These are phyloP conservation scores for Pyrus betulifolia DNA, from an alignment of 306 rosid species.

Conservation along the genomic window DNA sequence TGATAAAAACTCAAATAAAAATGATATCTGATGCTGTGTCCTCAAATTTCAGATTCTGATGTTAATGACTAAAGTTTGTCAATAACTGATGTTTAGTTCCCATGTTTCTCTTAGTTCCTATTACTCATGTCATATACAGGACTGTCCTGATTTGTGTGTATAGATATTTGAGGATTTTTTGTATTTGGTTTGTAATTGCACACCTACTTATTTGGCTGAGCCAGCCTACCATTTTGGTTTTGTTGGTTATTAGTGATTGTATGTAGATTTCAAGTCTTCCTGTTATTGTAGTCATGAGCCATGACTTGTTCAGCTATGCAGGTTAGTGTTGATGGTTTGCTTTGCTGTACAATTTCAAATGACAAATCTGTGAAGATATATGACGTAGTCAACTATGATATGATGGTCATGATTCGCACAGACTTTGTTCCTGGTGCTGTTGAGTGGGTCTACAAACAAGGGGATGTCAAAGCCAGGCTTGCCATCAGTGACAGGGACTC, in stretches of 20 bases:
- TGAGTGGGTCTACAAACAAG: slow-evolving; percentile 97
- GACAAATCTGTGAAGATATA: slow-evolving; percentile 86
- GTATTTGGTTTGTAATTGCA: not conserved
- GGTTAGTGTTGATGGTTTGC: slow-evolving; percentile 96
- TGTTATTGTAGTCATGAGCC: slow-evolving; percentile 39
- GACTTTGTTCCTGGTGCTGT: slow-evolving; percentile 76
- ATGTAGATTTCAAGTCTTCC: slow-evolving; percentile 2
- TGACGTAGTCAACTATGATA: slow-evolving; percentile 91
- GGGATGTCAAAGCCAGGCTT: slow-evolving; percentile 86
- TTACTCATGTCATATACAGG: not conserved
- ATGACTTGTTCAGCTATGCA: slow-evolving; percentile 69
- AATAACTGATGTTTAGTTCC: not conserved
- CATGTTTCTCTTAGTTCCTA: not conserved
- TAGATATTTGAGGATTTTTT: not conserved
- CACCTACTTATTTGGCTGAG: not conserved
- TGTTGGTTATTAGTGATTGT: not conserved
- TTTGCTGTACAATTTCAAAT: slow-evolving; percentile 88
- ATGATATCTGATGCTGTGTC: not conserved
- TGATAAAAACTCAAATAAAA: too few relatives aligned
- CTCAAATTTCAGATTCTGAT: not conserved
- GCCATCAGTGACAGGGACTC: slow-evolving; percentile 79
- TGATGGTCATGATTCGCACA: slow-evolving; percentile 96
- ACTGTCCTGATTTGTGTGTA: not conserved
- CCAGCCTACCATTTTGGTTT: not conserved
- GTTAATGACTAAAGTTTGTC: not conserved